A percentile compares a stretch with the other conserved stretches of the same genome.
Conservation (phyloP, 768 basidiomycete genomes). For the Plicaturopsis crispa region DNA sequence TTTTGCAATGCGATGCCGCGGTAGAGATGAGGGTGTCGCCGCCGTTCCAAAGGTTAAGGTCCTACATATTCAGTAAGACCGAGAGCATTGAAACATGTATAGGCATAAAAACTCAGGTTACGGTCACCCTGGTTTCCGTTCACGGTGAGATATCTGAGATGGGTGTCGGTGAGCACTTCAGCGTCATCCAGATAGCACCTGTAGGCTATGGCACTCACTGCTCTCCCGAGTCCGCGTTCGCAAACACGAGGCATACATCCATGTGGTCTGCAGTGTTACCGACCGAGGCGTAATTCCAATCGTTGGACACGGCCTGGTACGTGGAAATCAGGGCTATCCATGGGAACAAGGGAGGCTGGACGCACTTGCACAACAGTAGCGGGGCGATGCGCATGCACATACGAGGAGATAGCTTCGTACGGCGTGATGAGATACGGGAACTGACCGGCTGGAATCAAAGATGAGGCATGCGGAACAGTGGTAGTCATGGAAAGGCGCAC, state of each 20-base stretch:
- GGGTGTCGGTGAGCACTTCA: not conserved
- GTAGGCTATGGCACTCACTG: constrained; percentile 14
- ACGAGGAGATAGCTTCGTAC: not conserved
- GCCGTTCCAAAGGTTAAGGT: constrained; percentile 27
- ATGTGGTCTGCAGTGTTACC: constrained; percentile 37
- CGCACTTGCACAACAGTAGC: not conserved
- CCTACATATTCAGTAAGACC: constrained; percentile 14
- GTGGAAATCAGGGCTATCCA: too few species aligned
- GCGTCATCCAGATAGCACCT: too few species aligned
- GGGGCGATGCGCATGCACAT: not conserved
- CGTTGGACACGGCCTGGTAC: constrained; percentile 36
- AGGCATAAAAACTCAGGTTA: too few species aligned
- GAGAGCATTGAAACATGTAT: not conserved
- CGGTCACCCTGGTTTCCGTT: constrained; percentile 5
- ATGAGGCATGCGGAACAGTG: too few species aligned
- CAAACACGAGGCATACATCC: constrained; percentile 72
- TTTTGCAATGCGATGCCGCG: constrained; percentile 40
- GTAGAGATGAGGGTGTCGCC: constrained; percentile 29
- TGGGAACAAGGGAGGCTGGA: too few species aligned
- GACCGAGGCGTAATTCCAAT: constrained; percentile 53
- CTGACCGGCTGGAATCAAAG: constrained; percentile 1
- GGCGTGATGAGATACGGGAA: constrained; percentile 3
- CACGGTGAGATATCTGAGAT: constrained; percentile 25
- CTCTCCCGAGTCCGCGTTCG: constrained; percentile 82
- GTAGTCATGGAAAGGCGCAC: too few species aligned